Percentiles rank a stretch among this genome's conserved stretches.
These are phyloP conservation scores for Syzygium oleosum DNA, from an alignment of 345 rosid genomes.

Conservation along the genomic window DNA sequence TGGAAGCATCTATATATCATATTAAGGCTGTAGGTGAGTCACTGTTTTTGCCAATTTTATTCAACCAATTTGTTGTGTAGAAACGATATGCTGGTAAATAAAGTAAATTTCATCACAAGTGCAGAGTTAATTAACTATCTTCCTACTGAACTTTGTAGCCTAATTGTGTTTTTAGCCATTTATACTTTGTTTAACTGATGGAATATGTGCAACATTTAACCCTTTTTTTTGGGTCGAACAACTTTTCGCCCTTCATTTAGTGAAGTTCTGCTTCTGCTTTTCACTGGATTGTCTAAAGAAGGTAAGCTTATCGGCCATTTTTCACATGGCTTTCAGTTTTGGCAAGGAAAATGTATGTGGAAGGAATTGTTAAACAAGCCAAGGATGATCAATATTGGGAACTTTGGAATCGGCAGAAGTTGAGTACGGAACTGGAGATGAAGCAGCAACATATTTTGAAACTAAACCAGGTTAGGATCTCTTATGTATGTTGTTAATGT, in stretches of 20 bases:
- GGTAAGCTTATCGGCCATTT: neutral
- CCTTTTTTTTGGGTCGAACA: neutral
- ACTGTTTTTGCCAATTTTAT: neutral
- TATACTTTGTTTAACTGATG: neutral
- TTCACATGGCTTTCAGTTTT: constrained; percentile 46
- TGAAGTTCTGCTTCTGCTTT: neutral
- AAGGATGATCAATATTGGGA: constrained; percentile 77
- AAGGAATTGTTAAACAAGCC: constrained; percentile 82
- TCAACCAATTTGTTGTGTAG: neutral
- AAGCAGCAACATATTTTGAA: constrained; percentile 53
- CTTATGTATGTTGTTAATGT: neutral
- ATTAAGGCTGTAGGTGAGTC: neutral
- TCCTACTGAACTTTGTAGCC: neutral
- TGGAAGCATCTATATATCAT: neutral
- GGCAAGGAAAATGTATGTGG: constrained; percentile 69
- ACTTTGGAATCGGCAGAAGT: constrained; percentile 81
- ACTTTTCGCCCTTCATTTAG: neutral
- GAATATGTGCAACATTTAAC: neutral
- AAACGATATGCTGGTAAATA: neutral
- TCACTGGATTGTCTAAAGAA: neutral
- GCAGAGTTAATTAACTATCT: neutral
- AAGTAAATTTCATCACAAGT: neutral
- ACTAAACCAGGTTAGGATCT: constrained; percentile 48
- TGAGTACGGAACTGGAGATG: constrained; percentile 78
- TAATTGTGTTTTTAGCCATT: neutral